Evolutionary conservation across 441 rosid genomes (phyloP), one percentile per base, ranked within the genome.

Genomic region (Pelargonium citronellum): DNA sequence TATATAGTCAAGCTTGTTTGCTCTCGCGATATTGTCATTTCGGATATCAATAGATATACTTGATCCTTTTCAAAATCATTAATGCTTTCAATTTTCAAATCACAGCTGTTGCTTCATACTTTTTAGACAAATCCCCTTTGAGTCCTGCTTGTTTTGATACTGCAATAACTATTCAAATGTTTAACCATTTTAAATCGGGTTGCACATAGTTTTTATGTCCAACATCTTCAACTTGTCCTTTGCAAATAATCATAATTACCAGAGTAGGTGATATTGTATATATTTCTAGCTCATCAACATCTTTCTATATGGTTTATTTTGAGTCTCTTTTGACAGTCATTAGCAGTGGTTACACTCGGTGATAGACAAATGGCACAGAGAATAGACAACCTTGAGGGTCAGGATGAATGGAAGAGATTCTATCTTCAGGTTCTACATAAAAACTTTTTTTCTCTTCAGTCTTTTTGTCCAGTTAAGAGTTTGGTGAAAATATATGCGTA

Each of bases 291-390:
- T 30, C 37, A 3, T 30, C 37, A 30, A 30, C 37, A 30, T 30
- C 37, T 30, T 30, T 30, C 37, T 30, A 30, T 30, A 30, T 30
- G 37, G 22, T 67, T 66, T 47, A 55, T 44, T 46, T 46, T 24
- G 37, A 30, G 37, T 53, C 7, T 82, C 64, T 66, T 15, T 17
- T 66, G 30, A 70, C 84, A 95, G 99, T 82, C 99, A 70, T 74
- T 95, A 71, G 99, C 97, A 24, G 98, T 92, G 83, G 98, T 86
- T 78, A 95, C 99, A 6, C 98, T 95, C 71, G 99, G 99, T 70
- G 96, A 95, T 84, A 87, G 73, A 79, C 98, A 90, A 75, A 95
- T 95, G 99, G 99, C 98, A 17, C 99, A 95, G 69, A 86, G 86
- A 82, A 76, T 95, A 68, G 99, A 95, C 79, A 95, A 85, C 77